Conservation (phyloP, 75 land plant genomes). For the Pinus tabuliformis region DNA sequence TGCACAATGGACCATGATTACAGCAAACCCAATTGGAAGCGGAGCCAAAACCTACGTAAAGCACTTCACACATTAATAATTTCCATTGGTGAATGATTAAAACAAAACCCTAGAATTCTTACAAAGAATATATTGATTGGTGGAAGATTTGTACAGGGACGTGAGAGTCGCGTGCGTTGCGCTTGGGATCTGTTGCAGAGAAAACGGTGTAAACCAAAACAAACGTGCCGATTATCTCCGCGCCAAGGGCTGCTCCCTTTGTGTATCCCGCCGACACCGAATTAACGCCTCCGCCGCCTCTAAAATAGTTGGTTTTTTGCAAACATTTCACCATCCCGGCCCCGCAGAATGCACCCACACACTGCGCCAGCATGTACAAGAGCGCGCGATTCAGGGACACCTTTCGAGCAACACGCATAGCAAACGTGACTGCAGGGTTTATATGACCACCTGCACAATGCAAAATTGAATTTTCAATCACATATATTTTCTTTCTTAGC, state of each 20-base stretch:
- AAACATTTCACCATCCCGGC: not conserved
- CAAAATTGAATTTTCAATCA: no score
- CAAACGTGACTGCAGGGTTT: constrained; percentile 90
- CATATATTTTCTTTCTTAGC: no score
- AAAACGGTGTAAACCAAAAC: not conserved
- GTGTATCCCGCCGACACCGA: no score
- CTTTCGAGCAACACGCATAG: constrained; percentile 64
- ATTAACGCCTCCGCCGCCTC: no score
- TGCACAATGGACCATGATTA: constrained; percentile 43
- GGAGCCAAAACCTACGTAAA: constrained; percentile 40
- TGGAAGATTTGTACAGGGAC: not conserved
- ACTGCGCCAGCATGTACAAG: constrained; percentile 82
- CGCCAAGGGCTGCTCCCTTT: not conserved
- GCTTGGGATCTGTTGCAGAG: not conserved
- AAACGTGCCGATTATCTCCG: not conserved
- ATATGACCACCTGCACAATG: constrained; percentile 70
- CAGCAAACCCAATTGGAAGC: constrained; percentile 47
- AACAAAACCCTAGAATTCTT: no score
- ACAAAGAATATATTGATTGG: no score
- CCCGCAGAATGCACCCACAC: constrained; percentile 47
- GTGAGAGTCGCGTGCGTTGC: not conserved
- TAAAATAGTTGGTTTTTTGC: not conserved
- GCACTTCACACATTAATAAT: no score
- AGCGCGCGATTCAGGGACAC: constrained; percentile 58
- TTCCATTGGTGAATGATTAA: no score